Evolutionary conservation across 1,284 basidiomycete genomes (phyloP).

Genomic region (Trichosporon asahii): DNA sequence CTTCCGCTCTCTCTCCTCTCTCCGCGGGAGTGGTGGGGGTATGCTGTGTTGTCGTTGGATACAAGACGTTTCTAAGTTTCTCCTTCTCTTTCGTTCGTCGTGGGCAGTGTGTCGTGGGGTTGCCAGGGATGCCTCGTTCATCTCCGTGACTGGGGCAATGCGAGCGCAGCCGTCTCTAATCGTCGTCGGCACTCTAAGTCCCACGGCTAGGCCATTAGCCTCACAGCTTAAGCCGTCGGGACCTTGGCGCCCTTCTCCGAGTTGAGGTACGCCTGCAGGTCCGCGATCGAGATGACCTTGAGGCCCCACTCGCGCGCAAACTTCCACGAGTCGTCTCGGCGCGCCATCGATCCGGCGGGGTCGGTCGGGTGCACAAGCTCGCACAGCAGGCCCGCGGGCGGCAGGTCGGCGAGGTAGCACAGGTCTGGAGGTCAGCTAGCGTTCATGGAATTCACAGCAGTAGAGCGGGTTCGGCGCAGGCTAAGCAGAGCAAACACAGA

Average conservation of each 20-base stretch:
- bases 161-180: too few species aligned
- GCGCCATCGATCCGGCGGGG: conserved; percentile 85
- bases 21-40: background rate
- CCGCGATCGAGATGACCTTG: conserved; percentile 89
- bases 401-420: conserved; percentile 72
- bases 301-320: conserved; percentile 91
- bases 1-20: background rate
- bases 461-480: background rate
- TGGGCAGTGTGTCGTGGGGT: too few species aligned
- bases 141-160: too few species aligned
- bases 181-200: background rate
- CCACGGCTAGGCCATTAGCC: background rate
- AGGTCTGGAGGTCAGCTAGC: conserved; percentile 59
- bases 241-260: conserved; percentile 17
- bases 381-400: conserved; percentile 81
- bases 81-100: background rate
- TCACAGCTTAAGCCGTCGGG: conserved; percentile 11
- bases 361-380: conserved; percentile 90
- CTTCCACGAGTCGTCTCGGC: conserved; percentile 84
- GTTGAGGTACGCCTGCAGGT: conserved; percentile 53
- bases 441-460: too few species aligned
- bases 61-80: background rate
- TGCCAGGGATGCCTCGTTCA: too few species aligned
- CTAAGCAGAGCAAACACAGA: too few species aligned
- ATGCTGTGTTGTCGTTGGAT: background rate